Base-by-base conservation (phyloP, 208 protist species). In the Tritrichomonas musculus region DNA sequence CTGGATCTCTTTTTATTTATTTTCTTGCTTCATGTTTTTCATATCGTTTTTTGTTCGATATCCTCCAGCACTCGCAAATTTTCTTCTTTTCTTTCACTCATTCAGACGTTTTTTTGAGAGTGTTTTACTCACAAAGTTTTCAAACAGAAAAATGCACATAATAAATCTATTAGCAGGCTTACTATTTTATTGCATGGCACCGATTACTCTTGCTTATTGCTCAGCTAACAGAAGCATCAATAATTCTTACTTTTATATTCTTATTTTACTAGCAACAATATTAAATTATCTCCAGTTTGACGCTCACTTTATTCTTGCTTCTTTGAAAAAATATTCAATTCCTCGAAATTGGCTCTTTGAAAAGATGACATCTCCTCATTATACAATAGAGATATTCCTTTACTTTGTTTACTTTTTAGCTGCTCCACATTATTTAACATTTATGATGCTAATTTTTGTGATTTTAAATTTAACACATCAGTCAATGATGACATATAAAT, bases 161-260 rank as follows among this genome's bases (percentile, higher is more conserved):
- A 88, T 88, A 20, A 88, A 88, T 88, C 39, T 88, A 88, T 47
- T 88, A 39, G 77, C 77, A 60, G 77, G 77, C 20, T 17, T 88
- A 14, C 36, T 53, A 9, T 88, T 88, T 47, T 88, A 88, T 57
- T 9, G 33, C 1, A 88, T 88, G 41, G 30, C 47, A n/a, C 77
- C 77, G 33, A 53, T 88, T 14, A 88, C 77, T 39, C 47, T 88
- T 14, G 41, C 77, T 27, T 47, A 57, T 53, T 88, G 41, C 39
- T 53, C 77, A 13, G n/a, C n/a, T n/a, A n/a, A n/a, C n/a, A n/a
- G n/a, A n/a, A n/a, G n/a, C n/a, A n/a, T n/a, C n/a, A 53, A 88
- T 47, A 33, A 33, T 13, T 8, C 25, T 47, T 17, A 44, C 39
- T 2, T 33, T 27, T 9, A 57, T 39, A 17, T 50, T 50, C 33